Conservation (phyloP, 2,329 filamentous ascomycete species). For the Dothistroma pini region DNA sequence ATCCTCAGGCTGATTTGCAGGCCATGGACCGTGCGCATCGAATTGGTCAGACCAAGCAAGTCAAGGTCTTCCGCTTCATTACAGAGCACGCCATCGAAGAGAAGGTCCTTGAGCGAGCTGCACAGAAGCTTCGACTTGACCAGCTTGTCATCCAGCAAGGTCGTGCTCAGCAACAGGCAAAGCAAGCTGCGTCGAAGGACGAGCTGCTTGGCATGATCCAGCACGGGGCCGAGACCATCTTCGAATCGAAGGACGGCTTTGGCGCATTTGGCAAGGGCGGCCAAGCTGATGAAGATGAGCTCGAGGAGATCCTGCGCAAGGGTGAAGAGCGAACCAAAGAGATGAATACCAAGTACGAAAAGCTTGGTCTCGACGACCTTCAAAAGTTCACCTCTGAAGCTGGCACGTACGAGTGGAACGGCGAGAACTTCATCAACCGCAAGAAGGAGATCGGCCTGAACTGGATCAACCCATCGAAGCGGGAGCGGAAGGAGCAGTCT, state of each 20-base stretch:
- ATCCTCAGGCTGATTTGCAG: constrained; percentile 95
- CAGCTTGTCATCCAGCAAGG: constrained; percentile 98
- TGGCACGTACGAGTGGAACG: constrained; percentile 93
- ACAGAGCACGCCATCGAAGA: constrained; percentile 98
- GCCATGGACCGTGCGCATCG: constrained; percentile 99
- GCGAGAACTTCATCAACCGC: constrained; percentile 85
- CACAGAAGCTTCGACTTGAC: constrained; percentile 92
- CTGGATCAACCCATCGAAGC: constrained; percentile 98
- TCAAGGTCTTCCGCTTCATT: constrained; percentile 92
- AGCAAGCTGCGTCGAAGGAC: constrained; percentile 91
- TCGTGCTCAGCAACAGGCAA: constrained; percentile 82
- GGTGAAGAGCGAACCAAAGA: constrained; percentile 87
- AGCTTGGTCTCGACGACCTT: constrained; percentile 91
- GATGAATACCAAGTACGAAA: constrained; percentile 91
- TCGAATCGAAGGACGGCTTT: constrained; percentile 66
- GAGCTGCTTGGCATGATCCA: constrained; percentile 98
- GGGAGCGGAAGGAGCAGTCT: constrained; percentile 94
- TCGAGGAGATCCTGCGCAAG: constrained; percentile 79
- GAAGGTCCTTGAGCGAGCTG: constrained; percentile 93
- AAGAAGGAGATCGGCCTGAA: constrained; percentile 82
- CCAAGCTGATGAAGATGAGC: constrained; percentile 74
- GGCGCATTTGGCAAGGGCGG: constrained; percentile 58
- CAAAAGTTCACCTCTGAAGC: constrained; percentile 98
- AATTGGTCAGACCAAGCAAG: constrained; percentile 98
- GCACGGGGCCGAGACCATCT: constrained; percentile 94